Percentiles rank a stretch among this genome's conserved stretches.
phyloP scores from a whole-genome alignment of 1,284 basidiomycete species.

The Tilletia walkeri region DNA sequence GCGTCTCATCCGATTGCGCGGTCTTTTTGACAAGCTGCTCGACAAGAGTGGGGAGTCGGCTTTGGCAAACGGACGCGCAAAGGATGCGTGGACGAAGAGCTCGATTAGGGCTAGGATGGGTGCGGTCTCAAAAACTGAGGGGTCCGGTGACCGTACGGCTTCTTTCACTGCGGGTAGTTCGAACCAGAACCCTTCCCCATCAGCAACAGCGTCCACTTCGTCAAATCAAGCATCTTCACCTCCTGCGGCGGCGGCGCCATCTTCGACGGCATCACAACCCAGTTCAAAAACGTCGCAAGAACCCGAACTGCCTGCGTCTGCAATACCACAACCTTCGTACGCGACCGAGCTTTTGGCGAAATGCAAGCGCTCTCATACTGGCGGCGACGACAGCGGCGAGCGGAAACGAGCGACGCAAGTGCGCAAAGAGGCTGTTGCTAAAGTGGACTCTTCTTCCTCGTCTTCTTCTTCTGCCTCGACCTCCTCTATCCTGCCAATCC shows the following conservation, averaged over 20 bases:
- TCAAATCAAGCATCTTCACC: slow-evolving; percentile 16
- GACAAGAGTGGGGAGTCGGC: slow-evolving; percentile 49
- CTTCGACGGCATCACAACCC: not conserved
- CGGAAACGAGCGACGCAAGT: slow-evolving; percentile 13
- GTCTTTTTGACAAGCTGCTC: slow-evolving; percentile 51
- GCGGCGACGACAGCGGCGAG: slow-evolving; percentile 31
- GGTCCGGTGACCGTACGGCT: not conserved
- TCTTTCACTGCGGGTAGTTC: no score
- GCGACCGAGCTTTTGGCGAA: slow-evolving; percentile 52
- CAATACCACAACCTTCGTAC: slow-evolving; percentile 36
- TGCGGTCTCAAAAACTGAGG: not conserved
- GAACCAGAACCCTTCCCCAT: no score
- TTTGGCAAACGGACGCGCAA: slow-evolving; percentile 50
- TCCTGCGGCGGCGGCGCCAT: slow-evolving; percentile 5
- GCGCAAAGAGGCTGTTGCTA: slow-evolving; percentile 14
- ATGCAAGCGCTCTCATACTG: slow-evolving; percentile 46
- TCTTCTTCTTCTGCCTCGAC: slow-evolving; percentile 1
- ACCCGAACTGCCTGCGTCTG: slow-evolving; percentile 23
- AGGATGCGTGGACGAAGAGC: slow-evolving; percentile 51
- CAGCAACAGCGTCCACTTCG: no score
- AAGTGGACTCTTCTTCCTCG: slow-evolving; percentile 17
- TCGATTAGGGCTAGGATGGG: slow-evolving; percentile 42
- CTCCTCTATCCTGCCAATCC: slow-evolving; percentile 1
- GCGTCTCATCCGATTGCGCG: slow-evolving; percentile 49
- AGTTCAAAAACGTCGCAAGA: not conserved